Base-by-base conservation (phyloP, 2,329 filamentous ascomycete species). In the Dactylellina parvicollis region DNA sequence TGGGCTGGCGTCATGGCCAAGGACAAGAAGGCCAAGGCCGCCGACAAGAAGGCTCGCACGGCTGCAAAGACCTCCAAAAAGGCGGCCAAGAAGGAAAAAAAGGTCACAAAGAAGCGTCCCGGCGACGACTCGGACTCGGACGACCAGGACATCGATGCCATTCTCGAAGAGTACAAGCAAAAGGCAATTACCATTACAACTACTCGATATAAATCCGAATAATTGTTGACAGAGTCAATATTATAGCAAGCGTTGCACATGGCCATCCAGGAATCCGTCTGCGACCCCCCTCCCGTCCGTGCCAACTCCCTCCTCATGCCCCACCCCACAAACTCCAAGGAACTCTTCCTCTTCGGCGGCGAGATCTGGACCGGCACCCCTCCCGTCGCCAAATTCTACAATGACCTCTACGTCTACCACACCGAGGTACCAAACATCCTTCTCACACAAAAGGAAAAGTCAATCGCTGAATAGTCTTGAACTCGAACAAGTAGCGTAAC, bases 321-420 rank as follows among this genome's bases (percentile, higher is more conserved):
- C 18, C 94, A 90, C 38, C 95, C 95, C 0, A 87, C 89, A 30
- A 94, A 96, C 81, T 49, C 67, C 26, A 87, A 86, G 78, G 92
- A 96, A 80, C 82, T 99, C 65, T 88, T 98, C 76, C 83, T 98
- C 3, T 99, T 96, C 80, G 95, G 94, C 14, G 95, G 95, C 76
- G 95, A 99, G 83, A 96, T 93, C 79, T 98, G 92, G 82, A 96
- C 98, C 81, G 95, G 95, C 3, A 90, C 91, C 1, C 70, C 70
- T 9, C 70, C 70, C 12, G 83, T 95, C 64, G 95, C 94, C 1
- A 83, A 83, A 0, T 90, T 90, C 80, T 89, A 84, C 81, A 90
- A 89, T 78, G 88, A 90, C 76, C 81, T 90, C 2, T 88, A 85
- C 76, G 83, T 90, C 34, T 89, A 89, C 78, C 84, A 77, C 46